phyloP scores from a whole-genome alignment of 2,329 filamentous ascomycete genomes.

The Xylariaceae sp. region DNA sequence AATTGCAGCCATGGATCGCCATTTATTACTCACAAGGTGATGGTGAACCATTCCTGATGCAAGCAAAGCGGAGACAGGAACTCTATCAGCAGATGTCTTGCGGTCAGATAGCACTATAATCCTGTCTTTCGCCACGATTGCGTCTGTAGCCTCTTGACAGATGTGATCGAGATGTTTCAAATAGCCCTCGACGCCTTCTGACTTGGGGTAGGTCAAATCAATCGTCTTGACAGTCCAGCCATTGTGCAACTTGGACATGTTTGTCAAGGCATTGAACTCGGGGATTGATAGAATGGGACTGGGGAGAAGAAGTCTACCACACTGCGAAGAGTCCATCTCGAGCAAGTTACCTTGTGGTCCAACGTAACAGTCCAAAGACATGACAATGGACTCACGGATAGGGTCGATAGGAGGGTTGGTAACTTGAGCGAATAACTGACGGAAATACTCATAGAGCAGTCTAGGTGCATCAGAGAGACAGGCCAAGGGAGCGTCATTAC shows the following conservation, averaged over 20 bases:
- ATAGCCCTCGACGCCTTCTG: slow-evolving; percentile 77
- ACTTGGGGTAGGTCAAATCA: slow-evolving; percentile 90
- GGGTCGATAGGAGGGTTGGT: slow-evolving; percentile 97
- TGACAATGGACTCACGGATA: slow-evolving; percentile 94
- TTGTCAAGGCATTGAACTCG: slow-evolving; percentile 84
- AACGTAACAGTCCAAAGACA: slow-evolving; percentile 95
- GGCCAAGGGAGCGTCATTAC: slow-evolving; percentile 89
- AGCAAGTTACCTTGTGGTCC: slow-evolving; percentile 92
- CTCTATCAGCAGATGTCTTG: slow-evolving; percentile 74
- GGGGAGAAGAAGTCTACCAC: slow-evolving; percentile 76
- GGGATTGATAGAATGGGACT: slow-evolving; percentile 86
- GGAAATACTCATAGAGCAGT: slow-evolving; percentile 92
- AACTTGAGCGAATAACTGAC: slow-evolving; percentile 94
- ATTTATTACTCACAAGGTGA: slow-evolving; percentile 91
- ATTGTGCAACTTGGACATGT: slow-evolving; percentile 67
- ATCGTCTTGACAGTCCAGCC: slow-evolving; percentile 87
- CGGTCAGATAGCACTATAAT: slow-evolving; percentile 88
- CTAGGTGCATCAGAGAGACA: slow-evolving; percentile 87
- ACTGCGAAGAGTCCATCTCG: slow-evolving; percentile 89
- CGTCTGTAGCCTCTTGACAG: slow-evolving; percentile 77
- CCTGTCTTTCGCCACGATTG: slow-evolving; percentile 77
- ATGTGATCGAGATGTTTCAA: slow-evolving; percentile 83
- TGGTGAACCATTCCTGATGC: slow-evolving; percentile 94
- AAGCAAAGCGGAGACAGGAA: slow-evolving; percentile 80
- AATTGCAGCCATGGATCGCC: slow-evolving; percentile 82